Evolutionary conservation across 1,284 basidiomycete species (phyloP).

Genomic region (Heterobasidion parviporum): DNA sequence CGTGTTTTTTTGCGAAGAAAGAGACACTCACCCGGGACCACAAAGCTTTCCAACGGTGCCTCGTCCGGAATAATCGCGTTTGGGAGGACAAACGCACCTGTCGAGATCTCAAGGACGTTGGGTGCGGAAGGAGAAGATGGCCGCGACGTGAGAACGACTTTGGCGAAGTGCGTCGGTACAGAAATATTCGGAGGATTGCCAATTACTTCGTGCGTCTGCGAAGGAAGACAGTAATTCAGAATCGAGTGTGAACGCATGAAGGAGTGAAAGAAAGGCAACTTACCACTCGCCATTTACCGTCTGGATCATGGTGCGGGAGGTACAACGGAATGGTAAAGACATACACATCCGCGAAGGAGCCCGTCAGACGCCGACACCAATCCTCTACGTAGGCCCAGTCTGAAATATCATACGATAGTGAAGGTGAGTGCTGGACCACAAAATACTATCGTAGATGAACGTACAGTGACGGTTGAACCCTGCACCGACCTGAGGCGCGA

Average conservation of each 20-base stretch:
- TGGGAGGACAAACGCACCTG: conserved; percentile 92
- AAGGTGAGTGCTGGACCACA: no score
- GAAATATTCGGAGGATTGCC: conserved; percentile 84
- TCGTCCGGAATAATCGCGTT: conserved; percentile 86
- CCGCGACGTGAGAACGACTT: conserved; percentile 81
- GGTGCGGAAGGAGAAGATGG: conserved; percentile 70
- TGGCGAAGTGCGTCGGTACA: conserved; percentile 98
- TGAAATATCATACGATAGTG: conserved; percentile 19
- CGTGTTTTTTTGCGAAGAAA: not conserved
- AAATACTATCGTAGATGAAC: conserved; percentile 15
- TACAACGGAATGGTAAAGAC: conserved; percentile 98
- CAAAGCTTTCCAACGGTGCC: conserved; percentile 70
- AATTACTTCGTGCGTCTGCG: conserved; percentile 86
- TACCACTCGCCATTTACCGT: conserved; percentile 93
- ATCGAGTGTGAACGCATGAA: no score
- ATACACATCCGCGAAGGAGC: conserved; percentile 87
- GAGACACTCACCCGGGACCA: conserved; percentile 64
- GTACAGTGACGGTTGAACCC: conserved; percentile 96
- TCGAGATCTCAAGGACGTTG: conserved; percentile 65
- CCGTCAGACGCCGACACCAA: conserved; percentile 88
- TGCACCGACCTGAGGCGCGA: conserved; percentile 95
- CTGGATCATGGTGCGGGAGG: conserved; percentile 74
- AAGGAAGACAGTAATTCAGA: no score
- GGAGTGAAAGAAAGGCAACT: conserved; percentile 24
- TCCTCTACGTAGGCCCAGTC: conserved; percentile 97